Evolutionary conservation across 306 rosid species (phyloP).

Genomic region (Dalbergia cultrata): DNA sequence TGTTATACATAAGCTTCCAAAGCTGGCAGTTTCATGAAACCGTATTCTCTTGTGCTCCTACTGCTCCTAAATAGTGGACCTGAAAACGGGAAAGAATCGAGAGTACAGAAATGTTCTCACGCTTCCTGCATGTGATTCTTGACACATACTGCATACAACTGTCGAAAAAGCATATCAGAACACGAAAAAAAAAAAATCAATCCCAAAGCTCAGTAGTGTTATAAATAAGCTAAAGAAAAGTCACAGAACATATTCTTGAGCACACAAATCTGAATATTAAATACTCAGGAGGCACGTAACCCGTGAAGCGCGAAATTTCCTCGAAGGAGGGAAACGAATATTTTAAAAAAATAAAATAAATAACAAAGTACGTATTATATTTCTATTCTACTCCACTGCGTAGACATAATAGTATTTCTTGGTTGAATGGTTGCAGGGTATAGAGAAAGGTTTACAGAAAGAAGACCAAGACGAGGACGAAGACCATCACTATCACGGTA

Average conservation of each 20-base stretch:
- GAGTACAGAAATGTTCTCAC: not conserved
- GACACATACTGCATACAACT: not conserved
- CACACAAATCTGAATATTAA: not conserved
- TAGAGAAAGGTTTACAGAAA: not conserved
- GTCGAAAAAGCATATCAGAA: not conserved
- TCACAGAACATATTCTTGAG: not conserved
- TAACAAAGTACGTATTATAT: not conserved
- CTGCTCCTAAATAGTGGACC: not conserved
- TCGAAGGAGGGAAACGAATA: not conserved
- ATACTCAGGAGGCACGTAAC: not conserved
- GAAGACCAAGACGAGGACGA: not conserved
- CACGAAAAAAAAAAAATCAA: not conserved
- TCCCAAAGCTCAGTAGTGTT: not conserved
- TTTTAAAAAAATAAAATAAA: too few relatives aligned
- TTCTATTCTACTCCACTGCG: too few relatives aligned
- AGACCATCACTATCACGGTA: not conserved
- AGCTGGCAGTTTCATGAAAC: too few relatives aligned
- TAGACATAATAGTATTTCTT: not conserved
- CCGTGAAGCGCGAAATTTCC: slow-evolving; percentile 24
- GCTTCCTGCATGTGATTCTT: not conserved
- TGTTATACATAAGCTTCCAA: too few relatives aligned
- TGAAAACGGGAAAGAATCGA: not conserved
- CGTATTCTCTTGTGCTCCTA: too few relatives aligned
- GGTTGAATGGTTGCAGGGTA: slow-evolving; percentile 4
- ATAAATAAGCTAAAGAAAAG: not conserved